Evolutionary conservation across 192 early-diverging fungal species (phyloP).

Genomic region (Entophlyctis luteolus): DNA sequence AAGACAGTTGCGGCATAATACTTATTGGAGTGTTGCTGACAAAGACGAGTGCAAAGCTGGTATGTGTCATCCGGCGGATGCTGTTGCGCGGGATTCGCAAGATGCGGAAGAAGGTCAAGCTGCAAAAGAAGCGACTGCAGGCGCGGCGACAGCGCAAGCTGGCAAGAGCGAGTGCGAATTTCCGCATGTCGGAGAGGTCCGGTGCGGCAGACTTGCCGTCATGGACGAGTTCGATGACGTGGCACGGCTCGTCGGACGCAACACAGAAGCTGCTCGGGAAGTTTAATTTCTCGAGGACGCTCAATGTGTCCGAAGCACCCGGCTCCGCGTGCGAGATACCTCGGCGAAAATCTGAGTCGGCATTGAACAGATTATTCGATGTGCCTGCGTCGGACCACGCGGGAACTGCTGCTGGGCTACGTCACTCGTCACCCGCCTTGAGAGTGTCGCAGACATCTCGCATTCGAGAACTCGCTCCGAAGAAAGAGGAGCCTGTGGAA

Average conservation of each 20-base stretch:
- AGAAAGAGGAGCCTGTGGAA: background rate
- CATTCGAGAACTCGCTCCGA: too few relatives aligned
- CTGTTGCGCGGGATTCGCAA: conserved; percentile 21
- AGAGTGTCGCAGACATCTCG: too few relatives aligned
- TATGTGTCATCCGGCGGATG: conserved; percentile 1
- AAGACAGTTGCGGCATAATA: conserved; percentile 15
- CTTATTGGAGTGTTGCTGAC: conserved; percentile 12
- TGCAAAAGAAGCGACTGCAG: background rate
- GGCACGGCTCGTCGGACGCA: conserved; percentile 19
- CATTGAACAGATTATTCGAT: too few relatives aligned
- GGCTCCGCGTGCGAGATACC: too few relatives aligned
- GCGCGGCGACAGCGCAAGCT: background rate
- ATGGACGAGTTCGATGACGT: conserved; percentile 1
- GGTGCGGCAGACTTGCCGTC: background rate
- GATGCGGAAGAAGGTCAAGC: background rate
- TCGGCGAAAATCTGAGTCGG: too few relatives aligned
- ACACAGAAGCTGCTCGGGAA: too few relatives aligned
- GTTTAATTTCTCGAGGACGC: too few relatives aligned
- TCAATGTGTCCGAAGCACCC: too few relatives aligned
- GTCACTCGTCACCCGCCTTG: too few relatives aligned
- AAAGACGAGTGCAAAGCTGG: background rate
- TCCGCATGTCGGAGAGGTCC: background rate
- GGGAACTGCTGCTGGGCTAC: too few relatives aligned
- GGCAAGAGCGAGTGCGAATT: background rate
- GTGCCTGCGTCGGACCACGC: too few relatives aligned